phyloP scores from a whole-genome alignment of 139 green algal species.

The Microglena sp. region DNA sequence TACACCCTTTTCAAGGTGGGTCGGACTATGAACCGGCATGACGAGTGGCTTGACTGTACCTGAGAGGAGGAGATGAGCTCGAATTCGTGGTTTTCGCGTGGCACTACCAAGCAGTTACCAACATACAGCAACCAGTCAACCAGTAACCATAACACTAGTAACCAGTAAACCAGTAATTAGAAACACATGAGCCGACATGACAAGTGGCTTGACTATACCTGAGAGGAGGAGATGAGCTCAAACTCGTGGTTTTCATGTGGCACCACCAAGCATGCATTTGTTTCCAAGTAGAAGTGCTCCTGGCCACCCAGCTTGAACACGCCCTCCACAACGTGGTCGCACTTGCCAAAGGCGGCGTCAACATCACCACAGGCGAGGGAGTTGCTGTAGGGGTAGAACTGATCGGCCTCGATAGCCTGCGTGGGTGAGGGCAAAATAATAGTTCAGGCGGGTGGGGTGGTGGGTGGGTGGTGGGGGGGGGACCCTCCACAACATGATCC shows the following conservation, averaged over 20 bases:
- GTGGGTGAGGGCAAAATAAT: neutral
- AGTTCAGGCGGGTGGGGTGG: too few species aligned
- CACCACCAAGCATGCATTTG: constrained; percentile 67
- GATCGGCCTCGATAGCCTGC: constrained; percentile 3
- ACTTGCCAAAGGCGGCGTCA: constrained; percentile 45
- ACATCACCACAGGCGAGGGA: constrained; percentile 51
- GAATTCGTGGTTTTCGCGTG: constrained; percentile 82
- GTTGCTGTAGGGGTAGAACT: neutral
- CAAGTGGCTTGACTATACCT: too few species aligned
- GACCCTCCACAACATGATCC: too few species aligned
- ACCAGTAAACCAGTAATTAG: too few species aligned
- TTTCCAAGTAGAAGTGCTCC: constrained; percentile 98
- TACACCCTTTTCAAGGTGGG: too few species aligned
- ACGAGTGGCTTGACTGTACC: too few species aligned
- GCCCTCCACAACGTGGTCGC: constrained; percentile 38
- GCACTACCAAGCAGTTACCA: too few species aligned
- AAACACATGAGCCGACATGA: too few species aligned
- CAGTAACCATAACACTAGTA: too few species aligned
- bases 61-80: constrained; percentile 68
- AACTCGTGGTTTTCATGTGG: constrained; percentile 80
- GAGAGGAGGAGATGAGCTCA: constrained; percentile 60
- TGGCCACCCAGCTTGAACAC: constrained; percentile 64
- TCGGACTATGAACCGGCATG: too few species aligned
- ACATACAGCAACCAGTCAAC: too few species aligned
- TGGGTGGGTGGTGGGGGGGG: too few species aligned